Base-by-base conservation (phyloP, 2,329 filamentous ascomycete species). In the Diaporthe australafricana region DNA sequence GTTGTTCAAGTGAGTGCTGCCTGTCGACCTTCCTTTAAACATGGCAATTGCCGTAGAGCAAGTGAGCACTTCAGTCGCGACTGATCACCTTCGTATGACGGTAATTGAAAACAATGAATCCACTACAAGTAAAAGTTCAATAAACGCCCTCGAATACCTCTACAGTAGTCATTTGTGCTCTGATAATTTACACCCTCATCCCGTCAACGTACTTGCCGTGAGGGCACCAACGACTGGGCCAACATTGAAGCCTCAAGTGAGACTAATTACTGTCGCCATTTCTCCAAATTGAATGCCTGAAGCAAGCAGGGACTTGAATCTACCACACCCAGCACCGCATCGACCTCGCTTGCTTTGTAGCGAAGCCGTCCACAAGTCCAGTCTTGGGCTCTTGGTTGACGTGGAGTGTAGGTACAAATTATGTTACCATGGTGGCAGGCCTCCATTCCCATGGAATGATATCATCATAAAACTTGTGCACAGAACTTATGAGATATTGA, bases 181-280 rank as follows among this genome's bases (percentile, higher is more conserved):
- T n/a, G n/a, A n/a, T n/a, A n/a, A n/a, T n/a, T n/a, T n/a, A 53
- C 25, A 53, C 25, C 27, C 48, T 53, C 50, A 27, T 30, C 25
- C 27, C 27, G 22, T 25, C 16, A 17, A 22, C 6, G 20, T 22
- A 12, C 0, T 52, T 30, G 48, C 17, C 12, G 14, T 7, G 5
- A 17, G 25, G 32, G 32, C 5, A 35, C 9, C 5, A 35, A 35
- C 5, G 32, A 35, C 32, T 35, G 32, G 32, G 32, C 9, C 32
- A 35, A 27, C 48, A 17, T 52, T 52, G 22, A 12, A 14, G 14
- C 3, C 22, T 3, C 14, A 52, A 3, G 3, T 30, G 1, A 27
- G 12, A 5, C 14, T 5, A 17, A 3, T 6, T 14, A 2, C 5
- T 0, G 22, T 2, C 1, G 16, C 14, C 0, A 3, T 5, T 16